These are phyloP conservation scores for Daldinia sp. DNA, from an alignment of 2,329 filamentous ascomycete genomes.

Conservation along the genomic window DNA sequence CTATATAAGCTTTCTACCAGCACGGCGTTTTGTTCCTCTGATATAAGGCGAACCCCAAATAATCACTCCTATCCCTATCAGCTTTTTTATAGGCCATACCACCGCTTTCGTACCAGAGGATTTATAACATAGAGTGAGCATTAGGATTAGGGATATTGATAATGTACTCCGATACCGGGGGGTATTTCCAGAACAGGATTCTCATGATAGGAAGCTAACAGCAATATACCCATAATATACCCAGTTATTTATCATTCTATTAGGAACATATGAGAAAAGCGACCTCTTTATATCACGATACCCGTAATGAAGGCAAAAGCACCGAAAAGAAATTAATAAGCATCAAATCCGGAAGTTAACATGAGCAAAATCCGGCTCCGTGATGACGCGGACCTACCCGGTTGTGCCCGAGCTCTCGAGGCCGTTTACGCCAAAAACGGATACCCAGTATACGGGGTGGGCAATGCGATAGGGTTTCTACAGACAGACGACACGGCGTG, in stretches of 20 bases:
- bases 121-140: not conserved
- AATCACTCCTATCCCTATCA: not conserved
- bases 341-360: not conserved
- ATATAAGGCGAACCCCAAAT: not conserved
- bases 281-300: not conserved
- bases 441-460: slow-evolving; percentile 1
- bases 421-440: slow-evolving; percentile 7
- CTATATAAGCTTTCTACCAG: not conserved
- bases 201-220: not conserved
- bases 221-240: not conserved
- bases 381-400: not conserved
- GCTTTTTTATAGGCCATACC: not conserved
- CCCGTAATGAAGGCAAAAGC: not conserved
- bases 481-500: not conserved
- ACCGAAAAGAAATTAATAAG: not conserved
- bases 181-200: not conserved
- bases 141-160: not conserved
- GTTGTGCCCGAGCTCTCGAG: slow-evolving; percentile 2
- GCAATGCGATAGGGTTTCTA: slow-evolving; percentile 9
- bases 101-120: not conserved
- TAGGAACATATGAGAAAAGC: not conserved
- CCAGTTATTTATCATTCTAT: not conserved
- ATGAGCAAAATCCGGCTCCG: slow-evolving; percentile 11
- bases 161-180: not conserved
- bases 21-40: not conserved